A percentile compares a stretch with the other conserved stretches of the same genome.
phyloP scores from a whole-genome alignment of 331 rosid species.

The Pyrus hybrid region DNA sequence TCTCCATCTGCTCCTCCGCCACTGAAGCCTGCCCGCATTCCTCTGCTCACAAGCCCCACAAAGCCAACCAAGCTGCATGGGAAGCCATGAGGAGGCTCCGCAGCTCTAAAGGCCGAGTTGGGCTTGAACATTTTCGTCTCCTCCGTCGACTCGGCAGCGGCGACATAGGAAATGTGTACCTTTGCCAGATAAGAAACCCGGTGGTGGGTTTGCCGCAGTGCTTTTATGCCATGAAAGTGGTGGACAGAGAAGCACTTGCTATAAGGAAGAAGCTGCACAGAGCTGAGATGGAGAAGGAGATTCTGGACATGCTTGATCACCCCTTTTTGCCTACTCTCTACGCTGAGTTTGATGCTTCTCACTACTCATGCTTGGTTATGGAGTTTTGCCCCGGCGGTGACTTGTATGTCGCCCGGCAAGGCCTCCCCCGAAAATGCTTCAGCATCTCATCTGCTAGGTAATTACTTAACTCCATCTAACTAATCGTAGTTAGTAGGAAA shows the following conservation, averaged over 20 bases:
- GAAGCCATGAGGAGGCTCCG: constrained; percentile 72
- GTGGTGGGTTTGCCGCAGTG: constrained; percentile 59
- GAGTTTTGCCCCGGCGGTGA: constrained; percentile 99
- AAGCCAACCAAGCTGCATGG: constrained; percentile 85
- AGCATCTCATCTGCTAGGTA: constrained; percentile 62
- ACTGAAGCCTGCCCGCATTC: constrained; percentile 20
- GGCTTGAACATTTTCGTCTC: constrained; percentile 73
- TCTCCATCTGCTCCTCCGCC: constrained; percentile 41
- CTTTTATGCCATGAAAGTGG: constrained; percentile 92
- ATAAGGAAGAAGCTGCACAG: constrained; percentile 73
- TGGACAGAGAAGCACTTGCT: constrained; percentile 81
- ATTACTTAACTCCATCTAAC: background rate
- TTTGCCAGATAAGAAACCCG: constrained; percentile 80
- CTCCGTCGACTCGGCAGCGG: constrained; percentile 81
- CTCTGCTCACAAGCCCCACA: constrained; percentile 62
- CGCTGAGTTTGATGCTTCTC: constrained; percentile 85
- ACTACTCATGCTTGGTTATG: constrained; percentile 90
- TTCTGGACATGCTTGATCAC: constrained; percentile 75
- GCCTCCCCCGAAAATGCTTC: constrained; percentile 67
- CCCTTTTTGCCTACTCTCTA: constrained; percentile 87
- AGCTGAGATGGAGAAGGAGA: constrained; percentile 92
- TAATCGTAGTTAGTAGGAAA: background rate
- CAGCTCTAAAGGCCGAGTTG: constrained; percentile 47
- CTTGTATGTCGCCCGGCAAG: constrained; percentile 71
- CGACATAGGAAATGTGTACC: constrained; percentile 84